A percentile compares a stretch with the other conserved stretches of the same genome.
Conservation (phyloP, 495 filamentous ascomycete species). For the Hypomontagnella monticulosa region DNA sequence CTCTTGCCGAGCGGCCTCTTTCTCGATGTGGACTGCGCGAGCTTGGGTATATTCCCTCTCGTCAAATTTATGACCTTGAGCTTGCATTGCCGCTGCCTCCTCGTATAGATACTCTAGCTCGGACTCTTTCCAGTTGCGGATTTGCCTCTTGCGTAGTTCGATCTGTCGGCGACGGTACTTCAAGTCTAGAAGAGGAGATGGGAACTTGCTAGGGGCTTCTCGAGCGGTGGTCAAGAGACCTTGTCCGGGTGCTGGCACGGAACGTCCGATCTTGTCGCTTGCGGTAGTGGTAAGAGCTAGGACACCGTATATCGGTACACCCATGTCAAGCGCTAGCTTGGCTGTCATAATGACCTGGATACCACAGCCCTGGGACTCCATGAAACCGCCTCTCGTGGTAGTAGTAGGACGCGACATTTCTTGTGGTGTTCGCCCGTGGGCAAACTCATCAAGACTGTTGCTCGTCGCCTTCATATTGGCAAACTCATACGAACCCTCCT, state of each 20-base stretch:
- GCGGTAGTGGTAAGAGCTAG: constrained; percentile 95
- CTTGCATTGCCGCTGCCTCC: constrained; percentile 90
- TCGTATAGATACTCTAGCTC: constrained; percentile 93
- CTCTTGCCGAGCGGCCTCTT: constrained; percentile 88
- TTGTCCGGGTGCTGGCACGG: constrained; percentile 94
- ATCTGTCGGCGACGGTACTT: constrained; percentile 96
- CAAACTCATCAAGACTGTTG: constrained; percentile 95
- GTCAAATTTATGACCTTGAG: constrained; percentile 74
- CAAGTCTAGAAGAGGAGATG: constrained; percentile 93
- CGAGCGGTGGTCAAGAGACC: constrained; percentile 98
- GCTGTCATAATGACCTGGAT: constrained; percentile 99
- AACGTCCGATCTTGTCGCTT: constrained; percentile 98
- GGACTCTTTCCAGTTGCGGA: constrained; percentile 94
- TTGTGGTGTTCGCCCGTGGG: constrained; percentile 90
- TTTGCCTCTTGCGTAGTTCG: constrained; percentile 87
- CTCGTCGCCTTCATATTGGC: constrained; percentile 99
- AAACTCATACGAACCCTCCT: constrained; percentile 99
- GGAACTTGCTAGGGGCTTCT: constrained; percentile 88
- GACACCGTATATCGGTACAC: constrained; percentile 96
- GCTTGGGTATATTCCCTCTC: constrained; percentile 88
- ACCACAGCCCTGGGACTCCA: constrained; percentile 99
- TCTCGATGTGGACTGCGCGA: constrained; percentile 84
- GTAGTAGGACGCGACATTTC: constrained; percentile 99
- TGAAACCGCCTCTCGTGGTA: constrained; percentile 96
- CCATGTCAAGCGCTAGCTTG: constrained; percentile 96